Evolutionary conservation across 495 filamentous ascomycete genomes (phyloP).

Genomic region (Xylaria intraflava): DNA sequence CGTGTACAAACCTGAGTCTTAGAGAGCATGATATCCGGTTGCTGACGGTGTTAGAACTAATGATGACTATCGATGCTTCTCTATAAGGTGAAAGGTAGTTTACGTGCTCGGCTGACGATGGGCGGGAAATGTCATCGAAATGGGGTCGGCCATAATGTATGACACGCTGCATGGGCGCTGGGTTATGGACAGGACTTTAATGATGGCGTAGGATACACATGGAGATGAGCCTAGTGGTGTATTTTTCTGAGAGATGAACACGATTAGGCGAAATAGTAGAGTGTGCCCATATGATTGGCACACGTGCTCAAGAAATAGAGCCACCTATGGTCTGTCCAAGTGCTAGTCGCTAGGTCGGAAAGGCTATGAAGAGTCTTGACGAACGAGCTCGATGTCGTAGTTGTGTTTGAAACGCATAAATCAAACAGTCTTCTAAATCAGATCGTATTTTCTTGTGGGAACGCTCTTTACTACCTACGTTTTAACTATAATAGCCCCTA

Average conservation of each 20-base stretch:
- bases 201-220: background rate
- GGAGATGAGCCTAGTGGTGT: background rate
- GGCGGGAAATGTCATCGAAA: background rate
- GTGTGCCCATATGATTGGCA: no score
- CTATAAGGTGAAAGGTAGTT: background rate
- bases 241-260: background rate
- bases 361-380: no score
- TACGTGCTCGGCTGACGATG: background rate
- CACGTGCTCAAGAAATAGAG: no score
- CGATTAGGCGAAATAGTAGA: no score
- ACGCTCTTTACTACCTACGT: no score
- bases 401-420: no score
- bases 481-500: no score
- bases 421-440: no score
- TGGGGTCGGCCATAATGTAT: background rate
- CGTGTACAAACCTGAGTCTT: slow-evolving; percentile 46
- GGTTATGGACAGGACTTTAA: background rate
- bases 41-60: background rate
- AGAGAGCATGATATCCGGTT: slow-evolving; percentile 15
- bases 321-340: no score
- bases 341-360: no score
- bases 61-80: background rate
- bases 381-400: no score
- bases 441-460: no score
- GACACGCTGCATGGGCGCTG: background rate